These are phyloP conservation scores for Ganoderma resinaceum DNA, from an alignment of 1,284 basidiomycete species.

Conservation along the genomic window DNA sequence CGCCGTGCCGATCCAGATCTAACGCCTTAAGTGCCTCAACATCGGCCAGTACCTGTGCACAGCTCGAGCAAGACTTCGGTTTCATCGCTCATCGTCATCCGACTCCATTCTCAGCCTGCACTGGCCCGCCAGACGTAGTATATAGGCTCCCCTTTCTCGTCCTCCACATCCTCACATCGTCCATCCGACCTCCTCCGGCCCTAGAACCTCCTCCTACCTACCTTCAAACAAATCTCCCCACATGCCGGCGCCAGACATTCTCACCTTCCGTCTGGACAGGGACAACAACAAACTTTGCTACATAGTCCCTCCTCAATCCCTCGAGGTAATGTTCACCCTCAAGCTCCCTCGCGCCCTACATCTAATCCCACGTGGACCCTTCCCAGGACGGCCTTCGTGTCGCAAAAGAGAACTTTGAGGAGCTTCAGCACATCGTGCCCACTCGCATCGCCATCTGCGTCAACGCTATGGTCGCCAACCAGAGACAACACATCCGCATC, in stretches of 20 bases:
- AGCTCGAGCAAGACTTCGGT: no score
- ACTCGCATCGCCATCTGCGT: slow-evolving; percentile 56
- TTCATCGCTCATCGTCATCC: no score
- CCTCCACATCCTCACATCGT: no score
- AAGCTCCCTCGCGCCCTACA: background rate
- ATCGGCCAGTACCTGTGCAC: no score
- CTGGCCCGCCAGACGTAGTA: no score
- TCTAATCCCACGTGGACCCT: background rate
- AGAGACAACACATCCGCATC: slow-evolving; percentile 52
- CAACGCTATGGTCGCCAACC: slow-evolving; percentile 43
- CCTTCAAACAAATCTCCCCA: background rate
- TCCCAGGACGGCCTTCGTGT: slow-evolving; percentile 61
- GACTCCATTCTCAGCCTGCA: no score
- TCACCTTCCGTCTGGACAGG: background rate
- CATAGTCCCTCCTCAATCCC: background rate
- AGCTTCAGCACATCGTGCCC: slow-evolving; percentile 49
- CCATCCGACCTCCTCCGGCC: background rate
- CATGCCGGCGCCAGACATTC: background rate
- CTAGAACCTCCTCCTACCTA: background rate
- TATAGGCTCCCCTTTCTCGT: no score
- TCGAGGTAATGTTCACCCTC: background rate
- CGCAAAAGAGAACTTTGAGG: slow-evolving; percentile 55
- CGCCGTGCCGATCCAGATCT: no score
- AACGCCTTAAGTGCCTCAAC: no score
- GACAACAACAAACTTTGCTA: slow-evolving; percentile 1